Conservation (phyloP, 495 filamentous ascomycete genomes). For the Penicillium longicatenatum region DNA sequence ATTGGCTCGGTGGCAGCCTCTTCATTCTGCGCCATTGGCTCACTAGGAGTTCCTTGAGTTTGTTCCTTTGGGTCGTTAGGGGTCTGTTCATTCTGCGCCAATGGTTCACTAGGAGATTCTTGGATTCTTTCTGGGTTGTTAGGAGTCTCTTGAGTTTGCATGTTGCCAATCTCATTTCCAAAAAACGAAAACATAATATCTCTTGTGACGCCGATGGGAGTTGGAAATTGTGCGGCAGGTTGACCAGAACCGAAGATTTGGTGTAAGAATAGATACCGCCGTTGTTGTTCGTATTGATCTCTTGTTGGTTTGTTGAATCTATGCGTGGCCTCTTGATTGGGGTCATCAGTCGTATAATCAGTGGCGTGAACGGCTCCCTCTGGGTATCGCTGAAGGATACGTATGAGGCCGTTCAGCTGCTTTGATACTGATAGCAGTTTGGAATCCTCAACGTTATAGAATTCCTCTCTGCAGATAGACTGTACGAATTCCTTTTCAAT, state of each 20-base stretch:
- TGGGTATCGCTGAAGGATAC: neutral
- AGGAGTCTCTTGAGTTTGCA: neutral
- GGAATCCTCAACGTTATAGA: neutral
- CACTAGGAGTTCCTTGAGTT: too few relatives aligned
- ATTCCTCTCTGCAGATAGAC: neutral
- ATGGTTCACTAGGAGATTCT: neutral
- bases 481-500: neutral
- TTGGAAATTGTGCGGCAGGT: neutral
- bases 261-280: slow-evolving; percentile 2
- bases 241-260: neutral
- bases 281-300: slow-evolving; percentile 1
- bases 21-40: too few relatives aligned
- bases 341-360: slow-evolving; percentile 2
- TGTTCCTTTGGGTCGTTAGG: too few relatives aligned
- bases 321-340: neutral
- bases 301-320: slow-evolving; percentile 8
- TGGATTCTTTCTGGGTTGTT: too few relatives aligned
- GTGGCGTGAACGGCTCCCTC: neutral
- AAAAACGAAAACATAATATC: slow-evolving; percentile 12
- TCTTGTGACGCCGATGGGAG: slow-evolving; percentile 5
- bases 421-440: neutral
- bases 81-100: neutral
- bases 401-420: neutral
- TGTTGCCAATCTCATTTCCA: neutral
- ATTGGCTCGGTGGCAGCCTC: too few relatives aligned